Conservation (phyloP, 176 grass and related monocot genomes). For the Bonia amplexicaulis region DNA sequence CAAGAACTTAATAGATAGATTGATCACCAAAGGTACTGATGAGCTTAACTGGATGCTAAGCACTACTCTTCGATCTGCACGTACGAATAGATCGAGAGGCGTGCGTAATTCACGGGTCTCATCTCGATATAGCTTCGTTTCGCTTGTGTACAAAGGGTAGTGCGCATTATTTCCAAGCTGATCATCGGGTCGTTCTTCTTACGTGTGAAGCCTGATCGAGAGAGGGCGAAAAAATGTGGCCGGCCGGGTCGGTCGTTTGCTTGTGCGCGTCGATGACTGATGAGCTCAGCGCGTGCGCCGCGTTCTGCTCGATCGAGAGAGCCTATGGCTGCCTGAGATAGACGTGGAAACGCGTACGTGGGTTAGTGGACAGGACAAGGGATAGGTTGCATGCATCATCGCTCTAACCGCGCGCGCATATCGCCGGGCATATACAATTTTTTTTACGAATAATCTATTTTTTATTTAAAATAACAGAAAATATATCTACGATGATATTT, state of each 20-base stretch:
- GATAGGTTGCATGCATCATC: constrained; percentile 5
- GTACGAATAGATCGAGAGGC: no score
- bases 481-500: no score
- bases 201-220: background rate
- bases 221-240: background rate
- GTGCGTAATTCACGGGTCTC: no score
- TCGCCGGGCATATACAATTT: no score
- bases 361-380: background rate
- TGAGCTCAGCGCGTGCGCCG: background rate
- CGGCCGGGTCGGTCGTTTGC: constrained; percentile 3
- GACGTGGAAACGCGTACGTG: background rate
- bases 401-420: background rate
- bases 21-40: no score
- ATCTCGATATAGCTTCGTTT: background rate
- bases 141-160: no score
- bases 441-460: no score
- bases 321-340: background rate
- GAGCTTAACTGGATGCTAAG: no score
- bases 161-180: background rate
- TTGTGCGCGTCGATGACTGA: constrained; percentile 18
- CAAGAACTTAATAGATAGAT: no score
- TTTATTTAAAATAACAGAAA: no score
- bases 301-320: background rate
- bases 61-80: no score
- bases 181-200: background rate